Base-by-base conservation (phyloP, 495 filamentous ascomycete genomes). In the Xylaria scruposa region DNA sequence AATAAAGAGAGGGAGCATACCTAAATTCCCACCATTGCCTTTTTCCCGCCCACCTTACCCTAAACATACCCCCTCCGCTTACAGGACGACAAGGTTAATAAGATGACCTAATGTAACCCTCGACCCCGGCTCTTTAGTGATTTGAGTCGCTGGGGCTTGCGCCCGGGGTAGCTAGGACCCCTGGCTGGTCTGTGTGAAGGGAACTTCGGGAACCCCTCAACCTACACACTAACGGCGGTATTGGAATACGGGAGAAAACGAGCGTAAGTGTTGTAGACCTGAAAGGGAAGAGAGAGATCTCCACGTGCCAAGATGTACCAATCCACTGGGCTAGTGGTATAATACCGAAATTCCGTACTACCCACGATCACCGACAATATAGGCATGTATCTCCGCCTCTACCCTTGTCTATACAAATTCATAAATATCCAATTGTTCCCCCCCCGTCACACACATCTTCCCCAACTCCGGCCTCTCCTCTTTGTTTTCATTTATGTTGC, bases 61-160 rank as follows among this genome's bases (percentile, higher is more conserved):
- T 24, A 58, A 54, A 26, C 47, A 31, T 56, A 26, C 65, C 33
- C 29, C 29, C 24, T 63, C 68, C 59, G 44, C 59, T 70, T 44
- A 63, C 21, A 56, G 26, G n/a, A 65, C 44, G 47, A 65, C 59
- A 51, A 21, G 29, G 36, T 19, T 64, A 47, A 66, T 70, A 47
- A 71, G 69, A 71, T 71, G 69, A 66, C 60, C 24, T 49, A 51
- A 71, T 71, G 69, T 49, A 71, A 71, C 69, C 69, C 70, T 44
- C 51, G 19, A 65, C 61, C 70, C 69, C 61, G n/a, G 46, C 19
- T 66, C 61, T 33, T 62, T 42, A 42, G 8, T 53, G 60, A 71
- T 71, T 63, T 71, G 69, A 71, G 61, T 71, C 69, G 68, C 47
- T 56, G 69, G 61, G 60, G 69, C 49, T 42, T 59, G 13, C 31